A percentile compares a stretch with the other conserved stretches of the same genome.
Evolutionary conservation across 805 yeast species (phyloP).

Genomic region (Zygosaccharomyces rouxii): DNA sequence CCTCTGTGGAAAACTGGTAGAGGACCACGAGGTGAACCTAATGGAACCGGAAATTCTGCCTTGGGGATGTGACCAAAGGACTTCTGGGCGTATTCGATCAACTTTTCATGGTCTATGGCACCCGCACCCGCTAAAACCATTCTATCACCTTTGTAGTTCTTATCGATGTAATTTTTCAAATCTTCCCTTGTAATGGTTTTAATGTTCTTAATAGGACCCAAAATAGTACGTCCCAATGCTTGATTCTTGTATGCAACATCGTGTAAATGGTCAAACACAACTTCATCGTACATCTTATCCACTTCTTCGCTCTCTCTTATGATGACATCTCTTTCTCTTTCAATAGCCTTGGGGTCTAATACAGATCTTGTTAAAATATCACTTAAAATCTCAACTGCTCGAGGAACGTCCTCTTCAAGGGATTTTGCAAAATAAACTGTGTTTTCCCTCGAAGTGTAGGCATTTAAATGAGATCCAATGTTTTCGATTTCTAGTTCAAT

Average conservation of each 20-base stretch:
- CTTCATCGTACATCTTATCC: slow-evolving; percentile 97
- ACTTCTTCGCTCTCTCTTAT: slow-evolving; percentile 96
- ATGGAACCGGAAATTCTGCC: slow-evolving; percentile 53
- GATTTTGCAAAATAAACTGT: slow-evolving; percentile 96
- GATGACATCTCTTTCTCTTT: slow-evolving; percentile 94
- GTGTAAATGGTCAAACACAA: slow-evolving; percentile 93
- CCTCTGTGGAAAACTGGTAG: slow-evolving; percentile 80
- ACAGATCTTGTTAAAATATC: slow-evolving; percentile 86
- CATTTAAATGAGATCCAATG: slow-evolving; percentile 94
- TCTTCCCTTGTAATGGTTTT: slow-evolving; percentile 72
- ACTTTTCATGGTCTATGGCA: slow-evolving; percentile 79
- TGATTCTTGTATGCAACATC: slow-evolving; percentile 86
- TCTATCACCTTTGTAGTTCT: slow-evolving; percentile 91
- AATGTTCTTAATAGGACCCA: slow-evolving; percentile 91
- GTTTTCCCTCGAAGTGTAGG: slow-evolving; percentile 97
- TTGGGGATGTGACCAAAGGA: slow-evolving; percentile 65
- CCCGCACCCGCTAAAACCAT: slow-evolving; percentile 99
- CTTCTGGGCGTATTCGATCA: slow-evolving; percentile 70
- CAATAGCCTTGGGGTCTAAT: slow-evolving; percentile 78
- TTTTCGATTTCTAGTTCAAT: slow-evolving; percentile 93
- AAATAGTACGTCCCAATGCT: slow-evolving; percentile 91
- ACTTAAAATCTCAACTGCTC: slow-evolving; percentile 79
- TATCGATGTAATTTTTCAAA: slow-evolving; percentile 69
- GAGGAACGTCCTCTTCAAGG: slow-evolving; percentile 71
- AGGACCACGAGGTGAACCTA: slow-evolving; percentile 61